Evolutionary conservation across 257 asterid species (phyloP), one percentile per base, ranked within the genome.

Genomic region (Solanum appendiculatum): DNA sequence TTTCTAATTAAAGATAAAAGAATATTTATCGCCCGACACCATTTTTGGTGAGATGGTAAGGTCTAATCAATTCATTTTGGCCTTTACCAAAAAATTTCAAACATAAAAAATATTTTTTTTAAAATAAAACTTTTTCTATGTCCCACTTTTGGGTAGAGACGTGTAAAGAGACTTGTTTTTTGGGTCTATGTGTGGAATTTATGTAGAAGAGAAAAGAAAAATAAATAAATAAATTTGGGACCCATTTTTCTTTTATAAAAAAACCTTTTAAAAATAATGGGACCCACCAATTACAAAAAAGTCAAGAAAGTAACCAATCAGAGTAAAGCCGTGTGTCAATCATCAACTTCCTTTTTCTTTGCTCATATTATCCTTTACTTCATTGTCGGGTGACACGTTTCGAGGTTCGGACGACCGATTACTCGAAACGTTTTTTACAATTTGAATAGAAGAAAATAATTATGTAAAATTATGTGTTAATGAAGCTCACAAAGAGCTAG

Each of bases 361-460:
- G 36, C 13, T 75, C 83, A 87, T 91, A 89, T 91, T 92, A 89
- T 91, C 90, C 92, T 54, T 73, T 90, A 37, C 90, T 93, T 94
- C 93, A 88, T 56, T 91, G 94, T 95, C 95, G 94, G 94, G 85
- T 91, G 92, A 88, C 96, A 92, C 95, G 97, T 93, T 94, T 93
- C 93, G 87, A 0, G 0, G 60, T 10, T 1, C 73, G 12, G 44
- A 13, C 27, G 86, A 21, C 68, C 88, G 56, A 85, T 31, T 42
- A 21, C 18, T 74, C n/a, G 12, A 31, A 6, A 29, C 13, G n/a
- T 29, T 64, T 11, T 11, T 29, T 70, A 33, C 1, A 7, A 70
- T 70, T 33, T 70, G 44, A 70, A 70, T 8, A 33, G 25, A 33
- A 70, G 27, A 70, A 70, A 70, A 33, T 31, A 3, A 27, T 27